Conservation (phyloP, 306 rosid genomes). For the Morella rubra region DNA sequence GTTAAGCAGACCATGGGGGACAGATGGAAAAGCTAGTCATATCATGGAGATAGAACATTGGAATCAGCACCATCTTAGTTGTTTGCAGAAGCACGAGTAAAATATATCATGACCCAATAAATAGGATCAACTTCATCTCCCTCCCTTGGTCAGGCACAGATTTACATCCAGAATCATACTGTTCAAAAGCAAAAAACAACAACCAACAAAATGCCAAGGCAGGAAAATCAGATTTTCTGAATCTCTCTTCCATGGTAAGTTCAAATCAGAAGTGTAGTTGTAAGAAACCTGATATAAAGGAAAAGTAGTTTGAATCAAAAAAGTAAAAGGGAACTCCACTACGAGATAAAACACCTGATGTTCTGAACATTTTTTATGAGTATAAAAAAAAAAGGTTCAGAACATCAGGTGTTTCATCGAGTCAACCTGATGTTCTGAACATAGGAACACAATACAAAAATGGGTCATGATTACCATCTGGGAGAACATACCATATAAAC, state of each 20-base stretch:
- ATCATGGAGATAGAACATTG: not conserved
- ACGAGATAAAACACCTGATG: not conserved
- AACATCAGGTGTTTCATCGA: too few species aligned
- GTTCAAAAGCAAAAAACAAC: not conserved
- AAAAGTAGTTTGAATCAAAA: too few species aligned
- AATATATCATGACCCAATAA: too few species aligned
- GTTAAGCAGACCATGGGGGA: not conserved
- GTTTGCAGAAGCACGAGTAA: not conserved
- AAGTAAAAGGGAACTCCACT: not conserved
- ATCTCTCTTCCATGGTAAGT: not conserved
- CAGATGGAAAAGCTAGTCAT: not conserved
- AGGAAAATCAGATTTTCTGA: not conserved
- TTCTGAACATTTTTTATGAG: not conserved
- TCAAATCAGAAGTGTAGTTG: not conserved
- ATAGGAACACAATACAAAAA: not conserved
- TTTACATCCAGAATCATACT: not conserved
- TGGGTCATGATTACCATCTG: not conserved
- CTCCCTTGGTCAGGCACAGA: not conserved
- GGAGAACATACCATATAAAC: not conserved
- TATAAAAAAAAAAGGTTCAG: too few species aligned
- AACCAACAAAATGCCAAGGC: not conserved
- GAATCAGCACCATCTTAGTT: not conserved
- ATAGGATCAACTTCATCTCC: not conserved
- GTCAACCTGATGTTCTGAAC: not conserved
- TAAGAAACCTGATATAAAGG: not conserved